A percentile compares a stretch with the other conserved stretches of the same genome.
Evolutionary conservation across 768 basidiomycete species (phyloP).

Genomic region (Sutorius australiensis): DNA sequence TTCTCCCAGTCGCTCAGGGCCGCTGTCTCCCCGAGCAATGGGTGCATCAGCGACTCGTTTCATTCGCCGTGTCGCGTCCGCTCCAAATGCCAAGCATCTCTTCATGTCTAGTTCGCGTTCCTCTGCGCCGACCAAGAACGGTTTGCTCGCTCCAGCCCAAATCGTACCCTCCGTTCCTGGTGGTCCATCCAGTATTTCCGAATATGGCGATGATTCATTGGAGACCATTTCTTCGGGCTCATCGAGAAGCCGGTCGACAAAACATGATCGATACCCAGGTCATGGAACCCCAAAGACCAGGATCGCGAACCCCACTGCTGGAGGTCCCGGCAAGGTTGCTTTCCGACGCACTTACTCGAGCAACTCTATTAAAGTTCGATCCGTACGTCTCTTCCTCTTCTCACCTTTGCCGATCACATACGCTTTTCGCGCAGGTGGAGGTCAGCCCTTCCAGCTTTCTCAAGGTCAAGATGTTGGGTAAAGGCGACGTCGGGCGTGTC

Average conservation of each 20-base stretch:
- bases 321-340: conserved; percentile 58
- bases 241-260: conserved; percentile 51
- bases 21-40: conserved; percentile 66
- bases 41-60: conserved; percentile 80
- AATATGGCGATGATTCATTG: conserved; percentile 64
- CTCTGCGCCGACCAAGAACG: conserved; percentile 65
- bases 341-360: conserved; percentile 96
- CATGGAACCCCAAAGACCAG: conserved; percentile 38
- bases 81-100: conserved; percentile 92
- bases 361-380: conserved; percentile 92
- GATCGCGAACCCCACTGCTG: conserved; percentile 41
- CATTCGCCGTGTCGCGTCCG: conserved; percentile 92
- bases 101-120: conserved; percentile 63
- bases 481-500: conserved; percentile 98
- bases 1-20: conserved; percentile 39
- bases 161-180: conserved; percentile 52
- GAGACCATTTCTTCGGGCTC: conserved; percentile 79
- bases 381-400: conserved; percentile 46
- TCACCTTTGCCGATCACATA: not conserved
- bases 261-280: conserved; percentile 34
- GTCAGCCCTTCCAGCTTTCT: conserved; percentile 91
- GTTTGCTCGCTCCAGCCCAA: conserved; percentile 70
- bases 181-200: conserved; percentile 45
- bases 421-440: conserved; percentile 61
- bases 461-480: conserved; percentile 97